A percentile compares a stretch with the other conserved stretches of the same genome.
phyloP scores from a whole-genome alignment of 169 alveolate genomes.

The Fabrea salina region DNA sequence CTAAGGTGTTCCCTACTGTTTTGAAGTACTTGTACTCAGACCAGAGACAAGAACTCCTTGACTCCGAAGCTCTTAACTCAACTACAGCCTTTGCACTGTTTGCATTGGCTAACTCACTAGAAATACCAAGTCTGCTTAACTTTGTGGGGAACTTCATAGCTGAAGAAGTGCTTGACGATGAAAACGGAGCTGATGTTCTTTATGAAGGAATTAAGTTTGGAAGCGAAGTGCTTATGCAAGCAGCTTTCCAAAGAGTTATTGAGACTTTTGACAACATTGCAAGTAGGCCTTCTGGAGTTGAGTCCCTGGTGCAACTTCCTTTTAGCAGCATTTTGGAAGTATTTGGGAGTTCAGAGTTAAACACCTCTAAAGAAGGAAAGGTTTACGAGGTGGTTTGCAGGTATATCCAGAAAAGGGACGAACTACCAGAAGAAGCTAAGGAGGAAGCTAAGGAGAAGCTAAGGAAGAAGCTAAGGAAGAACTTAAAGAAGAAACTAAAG shows the following conservation, averaged over 20 bases:
- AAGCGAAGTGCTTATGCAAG: neutral
- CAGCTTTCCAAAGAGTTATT: neutral
- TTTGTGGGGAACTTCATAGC: neutral
- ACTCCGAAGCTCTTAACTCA: neutral
- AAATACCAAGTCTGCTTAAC: neutral
- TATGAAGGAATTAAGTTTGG: conserved; percentile 27
- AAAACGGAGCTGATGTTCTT: conserved; percentile 18
- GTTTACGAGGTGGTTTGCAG: neutral
- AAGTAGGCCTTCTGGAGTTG: neutral
- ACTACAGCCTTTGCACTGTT: neutral
- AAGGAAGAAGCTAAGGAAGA: neutral
- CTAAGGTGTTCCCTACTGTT: neutral
- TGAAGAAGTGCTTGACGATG: neutral
- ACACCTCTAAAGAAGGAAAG: neutral
- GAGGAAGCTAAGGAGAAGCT: neutral
- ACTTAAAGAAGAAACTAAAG: conserved; percentile 3
- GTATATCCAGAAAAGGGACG: neutral
- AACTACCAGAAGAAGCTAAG: neutral
- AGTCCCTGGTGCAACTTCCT: neutral
- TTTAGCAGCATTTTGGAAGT: neutral
- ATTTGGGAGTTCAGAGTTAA: neutral
- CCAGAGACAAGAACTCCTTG: conserved; percentile 4
- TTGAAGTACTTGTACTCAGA: conserved; percentile 12
- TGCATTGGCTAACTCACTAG: neutral
- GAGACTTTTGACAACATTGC: conserved; percentile 1